These are phyloP conservation scores for Gastrodia elata DNA, from an alignment of 106 monocot species.

Conservation along the genomic window DNA sequence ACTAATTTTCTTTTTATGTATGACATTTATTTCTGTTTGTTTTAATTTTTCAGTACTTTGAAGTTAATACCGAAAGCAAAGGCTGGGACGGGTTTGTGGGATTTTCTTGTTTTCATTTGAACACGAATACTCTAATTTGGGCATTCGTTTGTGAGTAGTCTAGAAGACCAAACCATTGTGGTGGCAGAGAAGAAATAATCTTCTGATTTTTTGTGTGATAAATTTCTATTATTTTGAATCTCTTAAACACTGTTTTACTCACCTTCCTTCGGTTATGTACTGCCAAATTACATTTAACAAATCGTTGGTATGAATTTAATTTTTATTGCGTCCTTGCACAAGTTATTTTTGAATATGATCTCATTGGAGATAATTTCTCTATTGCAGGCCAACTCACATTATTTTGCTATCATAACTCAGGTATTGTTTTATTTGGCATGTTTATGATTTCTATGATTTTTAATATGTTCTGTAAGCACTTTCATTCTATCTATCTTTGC, in stretches of 20 bases:
- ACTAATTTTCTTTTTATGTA: no score
- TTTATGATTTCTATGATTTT: background rate
- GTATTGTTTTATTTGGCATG: constrained; percentile 17
- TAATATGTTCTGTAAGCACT: no score
- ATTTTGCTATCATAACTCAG: constrained; percentile 84
- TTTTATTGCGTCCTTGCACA: background rate
- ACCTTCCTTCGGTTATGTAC: background rate
- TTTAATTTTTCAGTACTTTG: no score
- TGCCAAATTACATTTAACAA: background rate
- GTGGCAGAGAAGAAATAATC: background rate
- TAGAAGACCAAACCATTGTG: background rate
- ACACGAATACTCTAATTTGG: background rate
- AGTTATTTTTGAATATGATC: constrained; percentile 5
- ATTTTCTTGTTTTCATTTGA: no score
- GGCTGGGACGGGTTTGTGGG: no score
- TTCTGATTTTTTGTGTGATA: background rate
- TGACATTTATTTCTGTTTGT: no score
- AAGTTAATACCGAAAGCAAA: no score
- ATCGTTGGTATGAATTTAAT: background rate
- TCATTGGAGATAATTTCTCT: constrained; percentile 11
- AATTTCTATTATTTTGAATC: background rate
- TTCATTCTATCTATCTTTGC: background rate
- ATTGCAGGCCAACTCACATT: constrained; percentile 84
- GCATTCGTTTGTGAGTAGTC: background rate
- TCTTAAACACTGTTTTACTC: background rate